Percentiles rank a stretch among this genome's conserved stretches.
Evolutionary conservation across 306 rosid genomes (phyloP).

Genomic region (Luffa aegyptiaca): DNA sequence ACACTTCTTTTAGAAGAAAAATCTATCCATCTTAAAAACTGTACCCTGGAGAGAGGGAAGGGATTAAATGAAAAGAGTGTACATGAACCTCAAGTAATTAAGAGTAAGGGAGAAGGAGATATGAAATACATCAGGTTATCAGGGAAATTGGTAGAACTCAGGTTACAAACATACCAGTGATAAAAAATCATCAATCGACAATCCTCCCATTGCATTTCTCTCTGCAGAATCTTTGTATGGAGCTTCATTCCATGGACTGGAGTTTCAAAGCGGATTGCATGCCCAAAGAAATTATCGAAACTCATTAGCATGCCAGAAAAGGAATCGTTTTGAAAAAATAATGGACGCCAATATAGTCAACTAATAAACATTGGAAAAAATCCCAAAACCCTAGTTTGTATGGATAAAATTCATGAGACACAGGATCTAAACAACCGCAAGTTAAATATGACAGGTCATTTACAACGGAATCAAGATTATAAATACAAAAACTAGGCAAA

Average conservation of each 20-base stretch:
- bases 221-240: constrained; percentile 72
- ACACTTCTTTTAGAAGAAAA: neutral
- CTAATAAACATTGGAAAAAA: neutral
- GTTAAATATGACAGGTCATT: neutral
- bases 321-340: neutral
- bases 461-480: neutral
- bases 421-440: neutral
- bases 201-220: constrained; percentile 72
- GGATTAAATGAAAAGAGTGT: neutral
- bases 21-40: neutral
- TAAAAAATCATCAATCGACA: constrained; percentile 74
- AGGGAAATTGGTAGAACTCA: neutral
- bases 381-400: neutral
- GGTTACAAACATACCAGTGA: constrained; percentile 25
- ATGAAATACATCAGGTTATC: neutral
- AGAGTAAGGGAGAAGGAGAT: neutral
- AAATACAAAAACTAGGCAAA: neutral
- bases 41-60: neutral
- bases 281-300: constrained; percentile 5
- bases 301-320: neutral
- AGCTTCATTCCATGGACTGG: constrained; percentile 69
- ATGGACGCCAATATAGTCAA: neutral
- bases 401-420: neutral
- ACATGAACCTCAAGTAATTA: neutral
- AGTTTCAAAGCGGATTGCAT: constrained; percentile 17